phyloP scores from a whole-genome alignment of 306 rosid species.

The Vigna radiata region DNA sequence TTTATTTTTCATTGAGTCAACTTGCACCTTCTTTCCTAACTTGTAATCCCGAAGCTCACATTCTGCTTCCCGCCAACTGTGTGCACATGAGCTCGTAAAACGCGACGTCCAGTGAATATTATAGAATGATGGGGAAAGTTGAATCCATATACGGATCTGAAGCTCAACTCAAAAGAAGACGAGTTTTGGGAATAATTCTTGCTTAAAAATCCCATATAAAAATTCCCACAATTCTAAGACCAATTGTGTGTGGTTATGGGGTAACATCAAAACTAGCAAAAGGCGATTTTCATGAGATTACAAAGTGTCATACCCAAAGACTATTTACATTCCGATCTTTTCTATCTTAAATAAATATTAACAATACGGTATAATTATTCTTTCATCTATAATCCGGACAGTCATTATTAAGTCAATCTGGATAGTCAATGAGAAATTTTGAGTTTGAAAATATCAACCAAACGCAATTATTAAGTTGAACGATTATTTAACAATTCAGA shows the following conservation, averaged over 20 bases:
- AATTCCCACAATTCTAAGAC: too few relatives aligned
- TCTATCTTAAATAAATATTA: not conserved
- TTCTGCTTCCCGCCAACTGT: constrained; percentile 20
- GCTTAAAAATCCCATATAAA: not conserved
- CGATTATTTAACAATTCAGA: too few relatives aligned
- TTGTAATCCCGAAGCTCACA: not conserved
- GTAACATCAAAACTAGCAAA: not conserved
- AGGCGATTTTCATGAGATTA: not conserved
- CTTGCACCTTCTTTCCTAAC: not conserved
- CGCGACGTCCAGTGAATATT: constrained; percentile 21
- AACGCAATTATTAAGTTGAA: too few relatives aligned
- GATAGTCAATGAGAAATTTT: too few relatives aligned
- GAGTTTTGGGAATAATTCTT: not conserved
- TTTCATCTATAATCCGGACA: too few relatives aligned
- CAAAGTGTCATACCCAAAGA: not conserved
- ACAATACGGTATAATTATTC: too few relatives aligned
- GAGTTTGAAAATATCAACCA: too few relatives aligned
- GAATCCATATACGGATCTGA: not conserved
- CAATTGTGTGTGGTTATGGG: not conserved
- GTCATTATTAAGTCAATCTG: too few relatives aligned
- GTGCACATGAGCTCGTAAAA: constrained; percentile 36
- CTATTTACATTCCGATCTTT: not conserved
- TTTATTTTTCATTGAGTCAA: not conserved
- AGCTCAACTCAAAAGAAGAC: constrained; percentile 11
- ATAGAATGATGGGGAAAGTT: constrained; percentile 32